These are phyloP conservation scores for Fraxinus angustifolia DNA, from an alignment of 305 asterid genomes.

Conservation along the genomic window DNA sequence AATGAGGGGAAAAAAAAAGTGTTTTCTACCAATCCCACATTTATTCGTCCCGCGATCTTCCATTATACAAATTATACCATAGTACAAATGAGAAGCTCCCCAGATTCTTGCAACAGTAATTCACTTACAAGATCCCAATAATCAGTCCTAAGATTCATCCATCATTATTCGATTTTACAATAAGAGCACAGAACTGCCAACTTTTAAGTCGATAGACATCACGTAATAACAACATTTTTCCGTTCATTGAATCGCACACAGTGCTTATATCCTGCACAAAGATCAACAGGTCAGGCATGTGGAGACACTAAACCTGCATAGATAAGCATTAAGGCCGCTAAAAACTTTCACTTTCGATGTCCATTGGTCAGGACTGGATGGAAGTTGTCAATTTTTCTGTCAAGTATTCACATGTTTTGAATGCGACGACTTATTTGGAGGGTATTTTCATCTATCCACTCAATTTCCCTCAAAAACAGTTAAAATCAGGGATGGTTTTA, in stretches of 20 bases:
- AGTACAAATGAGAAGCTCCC: constrained; percentile 14
- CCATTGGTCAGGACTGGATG: neutral
- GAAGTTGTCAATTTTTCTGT: neutral
- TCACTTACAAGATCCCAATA: constrained; percentile 18
- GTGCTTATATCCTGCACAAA: constrained; percentile 41
- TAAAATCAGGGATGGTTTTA: neutral
- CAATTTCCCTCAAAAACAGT: neutral
- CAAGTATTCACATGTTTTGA: neutral
- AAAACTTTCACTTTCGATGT: neutral
- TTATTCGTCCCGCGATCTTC: constrained; percentile 7
- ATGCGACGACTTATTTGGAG: neutral
- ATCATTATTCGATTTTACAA: constrained; percentile 12
- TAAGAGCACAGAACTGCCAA: constrained; percentile 3
- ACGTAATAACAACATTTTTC: neutral
- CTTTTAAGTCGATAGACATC: neutral
- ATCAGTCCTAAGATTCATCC: neutral
- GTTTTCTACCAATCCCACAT: constrained; percentile 12
- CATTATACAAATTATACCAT: constrained; percentile 7
- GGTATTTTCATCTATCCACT: neutral
- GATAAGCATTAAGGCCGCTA: neutral
- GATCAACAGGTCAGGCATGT: neutral
- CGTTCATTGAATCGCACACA: neutral
- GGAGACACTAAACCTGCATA: neutral
- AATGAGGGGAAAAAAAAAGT: neutral
- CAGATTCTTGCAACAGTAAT: constrained; percentile 13